Base-by-base conservation (phyloP, 1,139 yeast genomes). In the Magnusiomyces suaveolens region DNA sequence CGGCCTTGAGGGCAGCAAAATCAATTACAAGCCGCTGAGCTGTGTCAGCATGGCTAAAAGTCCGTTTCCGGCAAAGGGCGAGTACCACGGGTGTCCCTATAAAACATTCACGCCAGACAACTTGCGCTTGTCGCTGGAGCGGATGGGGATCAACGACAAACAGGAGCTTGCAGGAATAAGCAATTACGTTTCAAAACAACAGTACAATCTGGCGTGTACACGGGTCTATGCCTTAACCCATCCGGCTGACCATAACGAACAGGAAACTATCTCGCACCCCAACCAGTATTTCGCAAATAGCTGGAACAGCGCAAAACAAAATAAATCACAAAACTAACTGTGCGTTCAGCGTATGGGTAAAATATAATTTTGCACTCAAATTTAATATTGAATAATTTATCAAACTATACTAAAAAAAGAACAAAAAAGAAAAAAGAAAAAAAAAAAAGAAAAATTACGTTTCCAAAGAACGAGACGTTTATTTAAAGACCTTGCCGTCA, bases 51-150 rank as follows among this genome's bases (percentile, higher is more conserved):
- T 94, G 46, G 71, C 87, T 57, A 76, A 81, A 38, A 82, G 83
- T 61, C 88, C 92, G 6, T 76, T 82, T 57, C 95, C 96, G 0
- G 77, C 77, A 21, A 78, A 82, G 52, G 80, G 78, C 43, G 95
- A 89, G 64, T 79, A 72, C 60, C 97, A 92, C 66, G 98, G 98
- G 2, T 90, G 97, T 70, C 97, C 97, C 2, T 92, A 87, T 70
- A 75, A 95, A 56, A 92, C 87, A 63, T 74, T 87, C 63, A 73
- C 79, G 20, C 67, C 79, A 18, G 94, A 87, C 49, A 76, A 79
- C 51, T 74, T 92, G 54, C 73, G 77, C 1, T 63, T 66, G 2
- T 79, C 81, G 57, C 73, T 92, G 60, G 66, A 69, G 32, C 77
- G 75, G 21, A 80, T 89, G 84, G 95, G 95, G 0, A 74, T 92